Conservation (phyloP, 305 asterid species). For the Plantago rigida region DNA sequence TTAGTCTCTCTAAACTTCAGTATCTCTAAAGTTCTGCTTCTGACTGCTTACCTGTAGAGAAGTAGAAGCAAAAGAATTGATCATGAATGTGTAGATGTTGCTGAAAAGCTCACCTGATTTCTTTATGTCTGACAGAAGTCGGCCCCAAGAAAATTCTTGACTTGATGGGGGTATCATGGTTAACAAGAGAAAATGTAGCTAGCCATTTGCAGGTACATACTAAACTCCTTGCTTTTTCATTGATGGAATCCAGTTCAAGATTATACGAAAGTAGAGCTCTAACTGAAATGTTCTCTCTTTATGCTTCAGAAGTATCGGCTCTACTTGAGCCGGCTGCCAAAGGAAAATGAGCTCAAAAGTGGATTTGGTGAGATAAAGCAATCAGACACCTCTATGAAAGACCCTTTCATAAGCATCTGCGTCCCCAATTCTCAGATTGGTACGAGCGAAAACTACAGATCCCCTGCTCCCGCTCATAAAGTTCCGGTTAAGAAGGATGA, state of each 20-base stretch:
- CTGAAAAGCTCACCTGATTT: slow-evolving; percentile 5
- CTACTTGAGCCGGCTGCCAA: slow-evolving; percentile 73
- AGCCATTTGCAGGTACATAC: slow-evolving; percentile 81
- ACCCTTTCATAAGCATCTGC: slow-evolving; percentile 30
- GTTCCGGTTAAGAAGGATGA: slow-evolving; percentile 33
- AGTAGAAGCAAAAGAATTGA: too few species aligned
- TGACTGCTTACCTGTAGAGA: too few species aligned
- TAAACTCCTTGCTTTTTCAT: neutral
- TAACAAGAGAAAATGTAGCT: slow-evolving; percentile 86
- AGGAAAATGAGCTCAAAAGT: slow-evolving; percentile 50
- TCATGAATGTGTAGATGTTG: too few species aligned
- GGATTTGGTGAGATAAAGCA: slow-evolving; percentile 37
- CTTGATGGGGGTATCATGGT: slow-evolving; percentile 84
- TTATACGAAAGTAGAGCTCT: neutral
- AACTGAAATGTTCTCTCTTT: slow-evolving; percentile 17
- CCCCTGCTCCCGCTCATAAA: slow-evolving; percentile 23
- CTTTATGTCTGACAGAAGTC: slow-evolving; percentile 47
- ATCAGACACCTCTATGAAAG: slow-evolving; percentile 34
- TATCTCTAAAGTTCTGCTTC: too few species aligned
- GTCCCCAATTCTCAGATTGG: slow-evolving; percentile 28
- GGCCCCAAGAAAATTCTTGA: slow-evolving; percentile 95
- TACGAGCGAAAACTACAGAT: slow-evolving; percentile 27
- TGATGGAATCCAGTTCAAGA: neutral
- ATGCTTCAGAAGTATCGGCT: slow-evolving; percentile 77
- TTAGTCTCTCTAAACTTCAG: too few species aligned